Evolutionary conservation across 495 filamentous ascomycete genomes (phyloP).

Genomic region (Penicillium waksmanii): DNA sequence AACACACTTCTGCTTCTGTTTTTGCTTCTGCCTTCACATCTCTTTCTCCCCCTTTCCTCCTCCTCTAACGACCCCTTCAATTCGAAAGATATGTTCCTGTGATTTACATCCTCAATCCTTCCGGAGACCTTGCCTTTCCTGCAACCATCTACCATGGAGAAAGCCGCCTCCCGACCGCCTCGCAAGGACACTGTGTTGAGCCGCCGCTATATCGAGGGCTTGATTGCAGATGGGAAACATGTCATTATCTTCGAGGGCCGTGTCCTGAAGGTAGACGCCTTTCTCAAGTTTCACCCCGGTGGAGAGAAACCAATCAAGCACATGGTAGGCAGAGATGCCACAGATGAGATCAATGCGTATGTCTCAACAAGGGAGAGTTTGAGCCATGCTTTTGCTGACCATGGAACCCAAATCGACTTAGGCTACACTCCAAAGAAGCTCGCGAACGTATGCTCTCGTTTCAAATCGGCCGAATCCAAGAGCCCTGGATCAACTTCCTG

Average conservation of each 20-base stretch:
- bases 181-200: constrained; percentile 59
- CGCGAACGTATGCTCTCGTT: constrained; percentile 76
- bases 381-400: constrained; percentile 1
- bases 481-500: constrained; percentile 83
- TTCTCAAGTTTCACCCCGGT: constrained; percentile 87
- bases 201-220: constrained; percentile 77
- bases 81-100: constrained; percentile 8
- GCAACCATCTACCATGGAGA: constrained; percentile 24
- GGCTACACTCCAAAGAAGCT: constrained; percentile 83
- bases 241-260: constrained; percentile 80
- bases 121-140: constrained; percentile 5
- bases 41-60: background rate
- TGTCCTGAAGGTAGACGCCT: constrained; percentile 86
- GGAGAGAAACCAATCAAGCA: constrained; percentile 91
- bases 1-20: background rate
- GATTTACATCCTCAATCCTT: background rate
- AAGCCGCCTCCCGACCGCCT: constrained; percentile 26
- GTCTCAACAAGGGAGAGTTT: constrained; percentile 35
- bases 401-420: constrained; percentile 33
- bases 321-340: constrained; percentile 96
- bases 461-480: constrained; percentile 82
- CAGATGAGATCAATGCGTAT: constrained; percentile 91
- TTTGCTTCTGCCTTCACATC: background rate
- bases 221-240: constrained; percentile 83
- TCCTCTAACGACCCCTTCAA: background rate